Evolutionary conservation across 768 basidiomycete genomes (phyloP).

Genomic region (Fibroporia radiculosa): DNA sequence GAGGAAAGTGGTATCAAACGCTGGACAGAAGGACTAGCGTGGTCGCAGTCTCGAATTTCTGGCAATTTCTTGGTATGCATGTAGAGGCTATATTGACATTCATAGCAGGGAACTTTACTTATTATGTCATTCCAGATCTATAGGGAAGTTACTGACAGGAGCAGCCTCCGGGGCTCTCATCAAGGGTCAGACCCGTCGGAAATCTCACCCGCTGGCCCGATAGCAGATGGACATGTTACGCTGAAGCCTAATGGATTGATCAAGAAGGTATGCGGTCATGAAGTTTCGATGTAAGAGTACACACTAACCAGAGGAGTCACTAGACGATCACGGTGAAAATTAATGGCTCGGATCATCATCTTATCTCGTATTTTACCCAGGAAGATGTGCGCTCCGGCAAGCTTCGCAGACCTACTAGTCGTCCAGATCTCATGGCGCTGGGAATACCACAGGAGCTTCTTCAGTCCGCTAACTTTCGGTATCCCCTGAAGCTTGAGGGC

Average conservation of each 20-base stretch:
- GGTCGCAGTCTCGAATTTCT: constrained; percentile 80
- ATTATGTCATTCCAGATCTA: constrained; percentile 61
- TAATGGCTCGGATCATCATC: constrained; percentile 72
- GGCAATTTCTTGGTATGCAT: constrained; percentile 82
- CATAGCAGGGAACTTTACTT: no score
- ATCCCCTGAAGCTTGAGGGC: constrained; percentile 73
- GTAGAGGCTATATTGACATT: no score
- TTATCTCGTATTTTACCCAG: constrained; percentile 78
- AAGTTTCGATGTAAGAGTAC: neutral
- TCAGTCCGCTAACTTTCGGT: constrained; percentile 72
- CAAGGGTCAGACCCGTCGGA: neutral
- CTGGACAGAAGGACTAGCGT: constrained; percentile 74
- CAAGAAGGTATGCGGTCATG: constrained; percentile 51
- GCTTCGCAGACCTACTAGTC: constrained; percentile 60
- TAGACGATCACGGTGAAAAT: constrained; percentile 84
- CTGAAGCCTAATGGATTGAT: constrained; percentile 53
- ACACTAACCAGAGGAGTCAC: neutral
- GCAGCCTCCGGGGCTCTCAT: constrained; percentile 18
- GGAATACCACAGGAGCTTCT: constrained; percentile 74
- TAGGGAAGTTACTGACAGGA: constrained; percentile 68
- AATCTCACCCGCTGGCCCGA: neutral
- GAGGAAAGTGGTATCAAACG: constrained; percentile 84
- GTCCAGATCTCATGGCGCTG: constrained; percentile 65
- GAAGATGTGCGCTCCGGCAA: constrained; percentile 68
- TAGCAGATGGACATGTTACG: constrained; percentile 14